Percentiles rank a stretch among this genome's conserved stretches.
phyloP scores from a whole-genome alignment of 306 rosid species.

The Cucumis cinereus region DNA sequence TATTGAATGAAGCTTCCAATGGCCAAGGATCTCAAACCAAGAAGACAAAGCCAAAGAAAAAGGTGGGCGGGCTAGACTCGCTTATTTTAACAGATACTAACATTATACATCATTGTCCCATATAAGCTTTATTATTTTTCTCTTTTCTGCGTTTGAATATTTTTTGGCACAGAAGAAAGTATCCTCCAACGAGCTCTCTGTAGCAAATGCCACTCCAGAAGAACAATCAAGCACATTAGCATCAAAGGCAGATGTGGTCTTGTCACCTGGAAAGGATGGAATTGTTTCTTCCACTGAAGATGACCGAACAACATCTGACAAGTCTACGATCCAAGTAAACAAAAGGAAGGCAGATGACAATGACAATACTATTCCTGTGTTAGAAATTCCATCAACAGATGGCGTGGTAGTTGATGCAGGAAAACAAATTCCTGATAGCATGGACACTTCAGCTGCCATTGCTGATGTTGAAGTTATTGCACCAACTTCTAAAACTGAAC shows the following conservation, averaged over 20 bases:
- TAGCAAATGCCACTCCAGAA: constrained; percentile 15
- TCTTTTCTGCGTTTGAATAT: constrained; percentile 5
- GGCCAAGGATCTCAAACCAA: constrained; percentile 80
- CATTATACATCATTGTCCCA: constrained; percentile 5
- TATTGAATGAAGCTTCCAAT: constrained; percentile 44
- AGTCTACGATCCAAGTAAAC: constrained; percentile 23
- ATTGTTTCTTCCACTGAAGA: constrained; percentile 27
- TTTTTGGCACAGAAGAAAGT: constrained; percentile 44
- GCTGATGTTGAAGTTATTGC: constrained; percentile 26
- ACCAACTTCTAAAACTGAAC: constrained; percentile 32
- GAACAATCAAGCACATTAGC: constrained; percentile 29
- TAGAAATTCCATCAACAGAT: constrained; percentile 24
- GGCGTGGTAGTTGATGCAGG: constrained; percentile 23
- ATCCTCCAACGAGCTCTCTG: constrained; percentile 17
- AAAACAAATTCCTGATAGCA: constrained; percentile 25
- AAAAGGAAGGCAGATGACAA: constrained; percentile 22
- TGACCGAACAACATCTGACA: constrained; percentile 21
- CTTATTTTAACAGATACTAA: not conserved
- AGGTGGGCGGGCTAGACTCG: constrained; percentile 58
- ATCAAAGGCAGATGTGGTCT: constrained; percentile 21
- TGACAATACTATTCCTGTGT: constrained; percentile 20
- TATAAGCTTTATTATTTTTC: not conserved
- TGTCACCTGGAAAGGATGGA: constrained; percentile 26
- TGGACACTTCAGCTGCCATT: constrained; percentile 22
- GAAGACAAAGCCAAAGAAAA: constrained; percentile 42